Base-by-base conservation (phyloP, 2,329 filamentous ascomycete species). In the Chaetothyriales sp. region DNA sequence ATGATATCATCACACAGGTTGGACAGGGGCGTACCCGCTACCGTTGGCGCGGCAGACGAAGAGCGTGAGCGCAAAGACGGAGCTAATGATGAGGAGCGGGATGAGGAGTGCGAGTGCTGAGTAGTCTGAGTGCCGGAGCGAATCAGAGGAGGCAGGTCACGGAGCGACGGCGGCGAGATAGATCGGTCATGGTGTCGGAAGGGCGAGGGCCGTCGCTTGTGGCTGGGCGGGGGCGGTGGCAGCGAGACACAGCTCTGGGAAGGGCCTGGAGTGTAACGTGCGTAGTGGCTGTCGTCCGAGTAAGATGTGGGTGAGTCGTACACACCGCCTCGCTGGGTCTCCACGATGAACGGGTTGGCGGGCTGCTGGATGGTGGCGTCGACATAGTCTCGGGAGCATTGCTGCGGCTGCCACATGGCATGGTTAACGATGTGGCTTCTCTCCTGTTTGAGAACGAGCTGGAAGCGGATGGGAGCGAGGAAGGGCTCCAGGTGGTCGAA, bases 401-500 rank as follows among this genome's bases (percentile, higher is more conserved):
- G 54, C 46, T 60, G 59, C 60, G 65, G 66, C 64, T 61, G 68
- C 66, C 50, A 61, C 51, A 56, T 49, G 48, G 55, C 42, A 44
- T 59, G 53, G 43, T 47, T 44, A 53, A 71, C 64, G 52, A 68
- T 62, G 50, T 66, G 66, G 25, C 64, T 63, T 53, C 72, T 70
- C 65, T 77, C 74, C 61, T 79, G 73, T 53, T 74, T 73, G 51
- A 75, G 68, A 55, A 75, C 72, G 18, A 71, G 64, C 59, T 78
- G 66, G 44, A 74, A 60, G 55, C 89, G 84, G 63, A 96, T 85
- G 25, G 90, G 90, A 32, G 81, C 81, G 44, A 98, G 78, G 75
- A 96, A 96, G 43, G 78, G 78, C 60, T 95, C 87, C 43, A 96
- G 76, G 66, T 95, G 86, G 58, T 74, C 75, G 72, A 94, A 87